Base-by-base conservation (phyloP, 2,329 filamentous ascomycete species). In the Calonectria multiphialidica region DNA sequence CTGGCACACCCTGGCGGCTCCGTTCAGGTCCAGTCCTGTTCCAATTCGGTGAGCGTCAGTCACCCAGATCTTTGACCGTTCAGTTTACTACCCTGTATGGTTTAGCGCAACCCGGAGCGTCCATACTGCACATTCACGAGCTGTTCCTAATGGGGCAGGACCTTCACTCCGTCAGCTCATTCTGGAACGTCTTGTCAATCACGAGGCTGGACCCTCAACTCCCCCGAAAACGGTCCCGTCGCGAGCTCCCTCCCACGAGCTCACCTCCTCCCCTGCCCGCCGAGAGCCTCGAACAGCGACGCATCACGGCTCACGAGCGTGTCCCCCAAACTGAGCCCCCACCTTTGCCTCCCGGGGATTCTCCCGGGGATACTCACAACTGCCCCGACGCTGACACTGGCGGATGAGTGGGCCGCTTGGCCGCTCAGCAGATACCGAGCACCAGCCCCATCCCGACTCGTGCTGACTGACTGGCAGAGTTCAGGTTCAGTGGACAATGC, bases 321-420 rank as follows among this genome's bases (percentile, higher is more conserved):
- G 44, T 53, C 63, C 62, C 67, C 69, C 55, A 55, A 66, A 44
- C 44, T 61, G 63, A 44, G 49, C 55, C 66, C 70, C 66, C 70
- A 70, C 66, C 63, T 70, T 40, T 74, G 70, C 67, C 75, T 70
- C 59, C 68, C 69, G 62, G 73, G 66, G 68, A 66, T 67, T 72
- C 71, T 72, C 65, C 69, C 61, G 59, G 66, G 61, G 53, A 70
- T 35, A 66, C 67, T 74, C 66, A 45, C 61, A 67, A 55, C 66
- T 42, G 68, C 72, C 74, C 72, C 70, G 65, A 73, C 65, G 65
- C 73, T 71, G 71, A 70, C 47, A 55, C 68, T 67, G 66, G 72
- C 76, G 76, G 76, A 78, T 79, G 73, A 75, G 72, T 76, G 71
- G 76, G 73, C 75, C 75, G 77, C 73, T 30, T 74, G 76, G 67